Conservation (phyloP, 805 yeast genomes). For the Naumovozyma castellii region DNA sequence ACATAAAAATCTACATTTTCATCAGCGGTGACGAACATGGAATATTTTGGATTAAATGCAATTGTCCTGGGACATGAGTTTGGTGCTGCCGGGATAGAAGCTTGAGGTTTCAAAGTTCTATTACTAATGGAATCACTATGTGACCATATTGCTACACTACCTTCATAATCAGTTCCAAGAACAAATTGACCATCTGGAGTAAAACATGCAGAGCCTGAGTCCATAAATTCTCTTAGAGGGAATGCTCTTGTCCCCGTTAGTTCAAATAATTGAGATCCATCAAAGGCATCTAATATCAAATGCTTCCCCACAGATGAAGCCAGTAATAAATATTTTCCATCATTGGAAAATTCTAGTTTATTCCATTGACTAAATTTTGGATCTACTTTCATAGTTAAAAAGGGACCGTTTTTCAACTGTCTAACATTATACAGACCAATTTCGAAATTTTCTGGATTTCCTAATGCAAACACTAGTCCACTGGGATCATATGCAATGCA, state of each 20-base stretch:
- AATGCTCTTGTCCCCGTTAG: slow-evolving; percentile 42
- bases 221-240: slow-evolving; percentile 36
- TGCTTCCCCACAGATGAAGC: slow-evolving; percentile 49
- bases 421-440: slow-evolving; percentile 55
- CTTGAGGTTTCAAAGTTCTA: slow-evolving; percentile 20
- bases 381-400: slow-evolving; percentile 36
- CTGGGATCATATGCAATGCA: slow-evolving; percentile 72
- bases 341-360: slow-evolving; percentile 70
- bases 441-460: slow-evolving; percentile 34
- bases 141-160: slow-evolving; percentile 47
- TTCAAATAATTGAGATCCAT: slow-evolving; percentile 41
- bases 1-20: slow-evolving; percentile 31
- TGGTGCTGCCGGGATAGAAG: slow-evolving; percentile 24
- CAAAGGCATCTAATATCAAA: slow-evolving; percentile 59
- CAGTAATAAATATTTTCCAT: slow-evolving; percentile 55
- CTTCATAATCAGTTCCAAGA: slow-evolving; percentile 50
- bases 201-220: slow-evolving; percentile 48
- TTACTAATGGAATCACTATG: slow-evolving; percentile 26
- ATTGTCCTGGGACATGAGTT: slow-evolving; percentile 33
- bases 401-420: slow-evolving; percentile 50
- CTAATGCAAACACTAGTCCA: slow-evolving; percentile 73
- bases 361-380: slow-evolving; percentile 39
- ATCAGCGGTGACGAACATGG: slow-evolving; percentile 32
- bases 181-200: slow-evolving; percentile 61
- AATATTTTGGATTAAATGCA: slow-evolving; percentile 34